A percentile compares a stretch with the other conserved stretches of the same genome.
Evolutionary conservation across 371 early-diverging fungal genomes (phyloP).

Genomic region (Apophysomyces trapeziformis): DNA sequence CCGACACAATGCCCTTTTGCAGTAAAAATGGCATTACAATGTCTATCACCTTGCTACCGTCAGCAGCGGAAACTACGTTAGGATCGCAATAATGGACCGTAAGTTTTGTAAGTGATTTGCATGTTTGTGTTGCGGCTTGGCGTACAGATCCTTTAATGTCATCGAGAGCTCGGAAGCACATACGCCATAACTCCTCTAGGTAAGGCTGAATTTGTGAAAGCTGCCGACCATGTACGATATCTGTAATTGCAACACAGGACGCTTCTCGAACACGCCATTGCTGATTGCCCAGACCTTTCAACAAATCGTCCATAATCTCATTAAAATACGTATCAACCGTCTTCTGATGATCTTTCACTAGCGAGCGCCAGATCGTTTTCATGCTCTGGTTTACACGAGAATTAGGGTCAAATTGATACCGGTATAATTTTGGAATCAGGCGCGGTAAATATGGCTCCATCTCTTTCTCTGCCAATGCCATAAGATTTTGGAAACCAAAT

Average conservation of each 20-base stretch:
- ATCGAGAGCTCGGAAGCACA: constrained; percentile 89
- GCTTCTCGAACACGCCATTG: constrained; percentile 90
- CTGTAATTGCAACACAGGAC: constrained; percentile 76
- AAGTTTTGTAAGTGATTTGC: constrained; percentile 76
- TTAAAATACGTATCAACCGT: constrained; percentile 82
- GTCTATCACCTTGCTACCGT: constrained; percentile 74
- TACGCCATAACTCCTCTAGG: constrained; percentile 82
- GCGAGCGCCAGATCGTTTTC: constrained; percentile 88
- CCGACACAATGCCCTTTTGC: constrained; percentile 79
- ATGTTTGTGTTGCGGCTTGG: constrained; percentile 79
- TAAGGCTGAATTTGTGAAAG: constrained; percentile 74
- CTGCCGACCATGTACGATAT: constrained; percentile 75
- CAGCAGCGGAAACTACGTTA: constrained; percentile 50
- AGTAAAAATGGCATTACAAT: constrained; percentile 89
- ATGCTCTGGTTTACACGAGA: constrained; percentile 84
- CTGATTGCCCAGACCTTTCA: constrained; percentile 78
- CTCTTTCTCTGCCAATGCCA: constrained; percentile 78
- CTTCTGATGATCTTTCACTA: constrained; percentile 79
- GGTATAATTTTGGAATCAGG: constrained; percentile 84
- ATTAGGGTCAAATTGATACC: constrained; percentile 89
- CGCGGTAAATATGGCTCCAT: constrained; percentile 77
- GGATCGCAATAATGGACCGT: constrained; percentile 90
- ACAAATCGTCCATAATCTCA: constrained; percentile 78
- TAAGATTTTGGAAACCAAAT: constrained; percentile 84
- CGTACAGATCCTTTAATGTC: constrained; percentile 95